Evolutionary conservation across 441 rosid genomes (phyloP).

Genomic region (Populus tomentosa): DNA sequence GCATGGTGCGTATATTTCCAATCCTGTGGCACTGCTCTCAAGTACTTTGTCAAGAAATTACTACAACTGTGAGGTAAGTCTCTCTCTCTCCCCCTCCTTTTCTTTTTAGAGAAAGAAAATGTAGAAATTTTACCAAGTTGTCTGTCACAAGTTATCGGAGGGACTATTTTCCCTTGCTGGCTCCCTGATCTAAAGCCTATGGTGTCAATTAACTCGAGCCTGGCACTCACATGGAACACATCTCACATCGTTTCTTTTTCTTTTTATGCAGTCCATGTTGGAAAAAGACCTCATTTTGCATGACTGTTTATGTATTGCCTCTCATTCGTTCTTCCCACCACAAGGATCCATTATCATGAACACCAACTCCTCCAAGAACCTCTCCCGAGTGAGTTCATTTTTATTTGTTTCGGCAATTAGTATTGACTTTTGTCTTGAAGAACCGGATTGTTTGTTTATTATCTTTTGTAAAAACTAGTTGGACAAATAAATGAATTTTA

Average conservation of each 20-base stretch:
- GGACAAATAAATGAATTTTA: no score
- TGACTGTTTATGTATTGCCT: neutral
- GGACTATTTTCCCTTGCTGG: neutral
- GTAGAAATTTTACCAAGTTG: neutral
- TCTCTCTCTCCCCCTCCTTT: neutral
- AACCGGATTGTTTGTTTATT: no score
- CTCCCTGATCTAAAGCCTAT: neutral
- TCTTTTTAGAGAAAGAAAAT: no score
- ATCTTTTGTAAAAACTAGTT: no score
- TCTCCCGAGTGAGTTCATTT: no score
- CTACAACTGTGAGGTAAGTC: neutral
- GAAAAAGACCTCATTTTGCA: no score
- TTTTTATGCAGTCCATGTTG: no score
- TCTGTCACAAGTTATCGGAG: neutral
- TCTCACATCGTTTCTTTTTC: no score
- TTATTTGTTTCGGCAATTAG: no score
- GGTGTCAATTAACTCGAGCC: neutral
- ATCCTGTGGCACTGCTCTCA: neutral
- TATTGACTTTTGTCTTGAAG: no score
- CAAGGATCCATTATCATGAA: conserved; percentile 43
- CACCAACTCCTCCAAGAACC: neutral
- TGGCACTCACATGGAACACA: neutral
- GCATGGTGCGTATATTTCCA: neutral
- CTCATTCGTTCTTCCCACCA: conserved; percentile 52
- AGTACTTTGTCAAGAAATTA: neutral